Conservation (phyloP, 352 stramenopile genomes). For the Phytophthora fragariae region DNA sequence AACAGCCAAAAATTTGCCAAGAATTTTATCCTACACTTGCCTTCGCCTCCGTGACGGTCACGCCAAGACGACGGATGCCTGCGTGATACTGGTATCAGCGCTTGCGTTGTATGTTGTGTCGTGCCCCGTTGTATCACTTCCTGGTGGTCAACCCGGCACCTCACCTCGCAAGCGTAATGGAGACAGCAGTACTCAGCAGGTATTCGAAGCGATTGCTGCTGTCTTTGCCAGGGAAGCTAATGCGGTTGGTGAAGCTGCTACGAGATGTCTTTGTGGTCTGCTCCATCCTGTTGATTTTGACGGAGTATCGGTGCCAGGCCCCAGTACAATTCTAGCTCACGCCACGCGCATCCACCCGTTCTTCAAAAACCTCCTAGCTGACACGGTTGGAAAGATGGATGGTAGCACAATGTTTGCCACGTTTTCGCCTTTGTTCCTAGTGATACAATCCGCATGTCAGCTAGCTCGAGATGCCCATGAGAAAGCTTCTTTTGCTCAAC, state of each 20-base stretch:
- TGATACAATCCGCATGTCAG: conserved; percentile 49
- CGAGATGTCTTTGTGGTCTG: conserved; percentile 54
- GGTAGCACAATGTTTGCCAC: conserved; percentile 49
- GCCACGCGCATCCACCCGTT: conserved; percentile 44
- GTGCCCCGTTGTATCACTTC: conserved; percentile 19
- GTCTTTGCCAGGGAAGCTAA: conserved; percentile 53
- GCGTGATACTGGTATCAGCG: conserved; percentile 56
- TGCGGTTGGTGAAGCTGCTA: conserved; percentile 56
- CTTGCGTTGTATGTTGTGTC: conserved; percentile 62
- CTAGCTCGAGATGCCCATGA: conserved; percentile 43
- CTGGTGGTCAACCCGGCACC: not conserved
- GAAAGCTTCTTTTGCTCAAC: conserved; percentile 27
- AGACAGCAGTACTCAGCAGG: conserved; percentile 8
- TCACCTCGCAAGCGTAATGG: conserved; percentile 10
- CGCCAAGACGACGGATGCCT: conserved; percentile 60
- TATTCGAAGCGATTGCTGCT: conserved; percentile 46
- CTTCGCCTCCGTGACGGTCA: conserved; percentile 68
- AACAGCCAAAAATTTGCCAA: conserved; percentile 47
- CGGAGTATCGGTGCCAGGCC: conserved; percentile 42
- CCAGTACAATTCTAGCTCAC: conserved; percentile 40
- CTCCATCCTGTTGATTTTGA: conserved; percentile 67
- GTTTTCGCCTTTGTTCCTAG: conserved; percentile 59
- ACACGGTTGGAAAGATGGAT: conserved; percentile 53
- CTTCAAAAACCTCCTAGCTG: conserved; percentile 46
- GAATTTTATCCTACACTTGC: conserved; percentile 52